A percentile compares a stretch with the other conserved stretches of the same genome.
phyloP scores from a whole-genome alignment of 148 eudicot genomes.

The Tetragonia tetragonoides region DNA sequence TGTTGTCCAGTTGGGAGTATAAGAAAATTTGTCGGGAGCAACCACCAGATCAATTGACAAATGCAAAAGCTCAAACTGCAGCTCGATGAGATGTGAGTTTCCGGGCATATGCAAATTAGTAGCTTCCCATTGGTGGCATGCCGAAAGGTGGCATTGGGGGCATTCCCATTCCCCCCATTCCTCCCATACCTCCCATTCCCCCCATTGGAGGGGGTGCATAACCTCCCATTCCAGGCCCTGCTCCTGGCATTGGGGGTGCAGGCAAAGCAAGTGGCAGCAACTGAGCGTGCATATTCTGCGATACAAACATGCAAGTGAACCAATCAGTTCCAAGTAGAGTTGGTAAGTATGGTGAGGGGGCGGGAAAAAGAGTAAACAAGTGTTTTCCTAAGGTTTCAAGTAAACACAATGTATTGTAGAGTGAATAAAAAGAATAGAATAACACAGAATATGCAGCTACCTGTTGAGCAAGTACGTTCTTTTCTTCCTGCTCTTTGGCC shows the following conservation, averaged over 20 bases:
- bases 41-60: conserved; percentile 17
- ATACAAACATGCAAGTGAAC: neutral
- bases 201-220: conserved; percentile 50
- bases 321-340: conserved; percentile 2
- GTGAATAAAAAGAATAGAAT: neutral
- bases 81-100: neutral
- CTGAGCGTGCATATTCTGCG: conserved; percentile 97
- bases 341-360: neutral
- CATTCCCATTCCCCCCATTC: conserved; percentile 86
- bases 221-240: conserved; percentile 68
- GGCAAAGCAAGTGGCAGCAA: conserved; percentile 97
- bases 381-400: neutral
- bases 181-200: conserved; percentile 35
- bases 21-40: neutral
- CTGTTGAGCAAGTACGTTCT: conserved; percentile 85
- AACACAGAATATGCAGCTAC: conserved; percentile 31
- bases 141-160: conserved; percentile 99
- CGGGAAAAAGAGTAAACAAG: neutral
- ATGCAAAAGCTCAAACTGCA: conserved; percentile 22
- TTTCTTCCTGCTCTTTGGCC: conserved; percentile 88
- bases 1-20: conserved; percentile 12
- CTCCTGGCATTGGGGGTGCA: conserved; percentile 87
- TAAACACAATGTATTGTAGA: neutral
- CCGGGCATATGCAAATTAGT: conserved; percentile 31
- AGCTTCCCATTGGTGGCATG: conserved; percentile 96